Conservation (phyloP, 2,329 filamentous ascomycete genomes). For the Zarea fungicola region DNA sequence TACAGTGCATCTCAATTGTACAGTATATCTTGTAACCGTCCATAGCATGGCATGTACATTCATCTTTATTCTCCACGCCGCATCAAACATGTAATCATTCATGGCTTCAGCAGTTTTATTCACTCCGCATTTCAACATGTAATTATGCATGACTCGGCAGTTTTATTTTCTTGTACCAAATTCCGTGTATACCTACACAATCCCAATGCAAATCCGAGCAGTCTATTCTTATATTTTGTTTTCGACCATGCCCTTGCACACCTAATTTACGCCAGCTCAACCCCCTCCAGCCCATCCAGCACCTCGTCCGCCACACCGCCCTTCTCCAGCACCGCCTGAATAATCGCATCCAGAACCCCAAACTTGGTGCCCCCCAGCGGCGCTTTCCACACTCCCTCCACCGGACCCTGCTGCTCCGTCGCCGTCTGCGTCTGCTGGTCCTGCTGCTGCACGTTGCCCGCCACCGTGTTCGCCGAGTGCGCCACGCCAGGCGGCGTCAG, state of each 20-base stretch:
- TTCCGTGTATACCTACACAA: neutral
- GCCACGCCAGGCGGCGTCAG: slow-evolving; percentile 67
- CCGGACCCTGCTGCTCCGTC: slow-evolving; percentile 38
- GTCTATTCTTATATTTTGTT: no score
- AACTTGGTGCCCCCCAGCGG: slow-evolving; percentile 79
- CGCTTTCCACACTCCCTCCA: slow-evolving; percentile 78
- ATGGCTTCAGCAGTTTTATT: no score
- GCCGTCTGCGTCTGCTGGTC: slow-evolving; percentile 38
- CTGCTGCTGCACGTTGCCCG: slow-evolving; percentile 33
- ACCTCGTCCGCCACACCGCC: slow-evolving; percentile 84
- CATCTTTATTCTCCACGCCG: neutral
- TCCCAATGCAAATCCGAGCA: neutral
- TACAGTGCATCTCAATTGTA: no score
- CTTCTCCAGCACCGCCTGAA: slow-evolving; percentile 68
- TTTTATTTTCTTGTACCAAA: neutral
- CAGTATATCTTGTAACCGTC: no score
- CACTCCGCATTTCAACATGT: no score
- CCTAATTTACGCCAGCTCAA: slow-evolving; percentile 55
- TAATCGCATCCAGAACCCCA: slow-evolving; percentile 64
- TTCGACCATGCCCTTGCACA: neutral
- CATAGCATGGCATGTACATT: no score
- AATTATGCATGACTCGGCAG: no score
- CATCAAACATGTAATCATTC: no score
- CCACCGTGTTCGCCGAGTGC: slow-evolving; percentile 56
- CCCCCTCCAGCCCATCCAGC: slow-evolving; percentile 70